phyloP scores from a whole-genome alignment of 1,284 basidiomycete species.

The Macrocystidia cucumis region DNA sequence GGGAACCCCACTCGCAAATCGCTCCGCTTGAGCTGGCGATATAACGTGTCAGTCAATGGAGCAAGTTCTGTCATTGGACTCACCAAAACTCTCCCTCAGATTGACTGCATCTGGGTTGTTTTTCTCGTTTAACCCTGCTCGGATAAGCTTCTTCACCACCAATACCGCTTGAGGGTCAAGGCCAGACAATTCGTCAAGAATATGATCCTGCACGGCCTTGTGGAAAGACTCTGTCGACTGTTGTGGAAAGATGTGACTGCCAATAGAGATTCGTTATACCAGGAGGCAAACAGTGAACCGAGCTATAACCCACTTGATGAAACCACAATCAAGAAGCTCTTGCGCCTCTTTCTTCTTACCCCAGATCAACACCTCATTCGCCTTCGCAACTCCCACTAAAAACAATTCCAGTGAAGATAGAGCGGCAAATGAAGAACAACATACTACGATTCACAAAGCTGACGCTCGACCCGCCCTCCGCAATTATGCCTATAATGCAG shows the following conservation, averaged over 20 bases:
- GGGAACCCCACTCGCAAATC: constrained; percentile 52
- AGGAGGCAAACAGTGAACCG: constrained; percentile 2
- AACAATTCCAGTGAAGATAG: not conserved
- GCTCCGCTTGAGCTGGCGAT: constrained; percentile 44
- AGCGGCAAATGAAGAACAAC: constrained; percentile 11
- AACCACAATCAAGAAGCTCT: constrained; percentile 52
- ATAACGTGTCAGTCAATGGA: constrained; percentile 1
- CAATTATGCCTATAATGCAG: constrained; percentile 39
- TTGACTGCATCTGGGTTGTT: constrained; percentile 60
- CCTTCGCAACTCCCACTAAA: constrained; percentile 60
- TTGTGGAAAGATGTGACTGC: constrained; percentile 52
- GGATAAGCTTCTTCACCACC: constrained; percentile 45
- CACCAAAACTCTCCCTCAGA: constrained; percentile 59
- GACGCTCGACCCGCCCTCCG: constrained; percentile 62
- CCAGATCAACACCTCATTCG: constrained; percentile 62
- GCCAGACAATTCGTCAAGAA: constrained; percentile 45
- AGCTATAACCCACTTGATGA: constrained; percentile 46
- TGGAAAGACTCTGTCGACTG: constrained; percentile 50
- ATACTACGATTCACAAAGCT: constrained; percentile 59
- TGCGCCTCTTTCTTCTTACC: constrained; percentile 58
- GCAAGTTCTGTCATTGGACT: constrained; percentile 7
- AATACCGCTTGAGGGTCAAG: constrained; percentile 49
- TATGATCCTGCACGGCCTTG: constrained; percentile 33
- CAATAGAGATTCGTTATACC: constrained; percentile 4
- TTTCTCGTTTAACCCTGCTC: constrained; percentile 48